Percentiles rank a stretch among this genome's conserved stretches.
Evolutionary conservation across 805 yeast species (phyloP).

Genomic region (Candida michaelii): DNA sequence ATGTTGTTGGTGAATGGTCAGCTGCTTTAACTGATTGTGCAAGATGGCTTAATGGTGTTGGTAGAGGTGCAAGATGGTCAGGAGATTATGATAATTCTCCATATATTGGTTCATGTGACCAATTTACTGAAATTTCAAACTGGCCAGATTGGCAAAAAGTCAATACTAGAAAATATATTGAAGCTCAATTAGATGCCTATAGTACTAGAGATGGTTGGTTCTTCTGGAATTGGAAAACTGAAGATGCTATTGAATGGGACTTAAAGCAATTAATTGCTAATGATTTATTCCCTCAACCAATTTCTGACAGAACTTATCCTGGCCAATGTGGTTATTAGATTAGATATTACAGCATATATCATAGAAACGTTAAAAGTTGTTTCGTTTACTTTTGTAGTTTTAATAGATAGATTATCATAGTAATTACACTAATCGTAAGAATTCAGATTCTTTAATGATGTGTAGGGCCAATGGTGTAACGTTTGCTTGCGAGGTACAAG

Average conservation of each 20-base stretch:
- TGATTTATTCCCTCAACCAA: slow-evolving; percentile 80
- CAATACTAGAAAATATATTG: slow-evolving; percentile 68
- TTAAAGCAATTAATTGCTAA: slow-evolving; percentile 55
- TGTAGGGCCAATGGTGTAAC: too few relatives aligned
- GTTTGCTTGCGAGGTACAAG: too few relatives aligned
- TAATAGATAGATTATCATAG: slow-evolving; percentile 1
- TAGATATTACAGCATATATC: slow-evolving; percentile 1
- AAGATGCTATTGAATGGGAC: slow-evolving; percentile 83
- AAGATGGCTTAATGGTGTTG: slow-evolving; percentile 84
- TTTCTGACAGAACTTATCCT: slow-evolving; percentile 64
- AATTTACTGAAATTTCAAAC: slow-evolving; percentile 25
- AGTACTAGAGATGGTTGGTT: slow-evolving; percentile 83
- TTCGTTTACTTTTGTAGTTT: slow-evolving; percentile 1
- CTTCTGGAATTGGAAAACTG: slow-evolving; percentile 94
- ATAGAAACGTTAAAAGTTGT: slow-evolving; percentile 7
- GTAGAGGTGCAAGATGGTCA: slow-evolving; percentile 78
- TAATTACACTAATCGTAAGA: too few relatives aligned
- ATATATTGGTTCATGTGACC: slow-evolving; percentile 61
- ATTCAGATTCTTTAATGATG: too few relatives aligned
- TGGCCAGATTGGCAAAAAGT: slow-evolving; percentile 62
- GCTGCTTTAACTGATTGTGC: slow-evolving; percentile 94
- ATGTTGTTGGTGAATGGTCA: slow-evolving; percentile 83
- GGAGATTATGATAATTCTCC: slow-evolving; percentile 49
- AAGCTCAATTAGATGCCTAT: slow-evolving; percentile 86
- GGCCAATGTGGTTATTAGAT: slow-evolving; percentile 55